These are phyloP conservation scores for Fusarium penzigii DNA, from an alignment of 2,329 filamentous ascomycete genomes.

Conservation along the genomic window DNA sequence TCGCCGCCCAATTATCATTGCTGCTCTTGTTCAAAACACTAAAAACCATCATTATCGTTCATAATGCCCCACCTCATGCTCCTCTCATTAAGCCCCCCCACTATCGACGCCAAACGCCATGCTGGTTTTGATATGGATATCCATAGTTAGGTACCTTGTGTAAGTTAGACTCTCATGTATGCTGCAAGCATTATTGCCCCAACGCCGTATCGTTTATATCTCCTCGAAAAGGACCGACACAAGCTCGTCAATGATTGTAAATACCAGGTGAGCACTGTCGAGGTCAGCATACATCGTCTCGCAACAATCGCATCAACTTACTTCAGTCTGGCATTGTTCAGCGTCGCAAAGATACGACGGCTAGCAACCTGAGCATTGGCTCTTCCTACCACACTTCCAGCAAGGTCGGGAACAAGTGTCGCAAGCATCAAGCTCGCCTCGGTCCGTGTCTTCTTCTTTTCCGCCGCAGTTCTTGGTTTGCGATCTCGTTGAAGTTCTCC, in stretches of 20 bases:
- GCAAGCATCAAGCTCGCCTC: constrained; percentile 89
- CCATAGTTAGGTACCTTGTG: not conserved
- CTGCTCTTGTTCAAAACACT: no score
- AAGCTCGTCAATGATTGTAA: constrained; percentile 72
- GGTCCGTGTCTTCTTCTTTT: constrained; percentile 78
- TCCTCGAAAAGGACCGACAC: constrained; percentile 64
- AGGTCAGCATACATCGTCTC: constrained; percentile 22
- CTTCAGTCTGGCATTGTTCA: constrained; percentile 92
- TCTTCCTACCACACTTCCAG: constrained; percentile 88
- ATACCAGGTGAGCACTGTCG: constrained; percentile 65
- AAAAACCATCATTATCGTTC: not conserved
- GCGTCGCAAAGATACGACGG: constrained; percentile 81
- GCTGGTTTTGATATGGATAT: constrained; percentile 19
- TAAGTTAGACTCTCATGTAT: constrained; percentile 1
- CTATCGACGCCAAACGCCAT: constrained; percentile 24
- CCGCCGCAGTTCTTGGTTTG: constrained; percentile 62
- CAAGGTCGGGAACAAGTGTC: constrained; percentile 86
- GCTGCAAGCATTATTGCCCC: constrained; percentile 2
- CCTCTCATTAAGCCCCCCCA: constrained; percentile 15
- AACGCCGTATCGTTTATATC: constrained; percentile 12
- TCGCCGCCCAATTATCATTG: no score
- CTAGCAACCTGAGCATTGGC: constrained; percentile 90
- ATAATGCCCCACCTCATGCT: constrained; percentile 2
- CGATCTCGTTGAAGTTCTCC: constrained; percentile 55
- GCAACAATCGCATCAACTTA: constrained; percentile 47